Evolutionary conservation across 306 rosid species (phyloP).

Genomic region (Sindora glabra): DNA sequence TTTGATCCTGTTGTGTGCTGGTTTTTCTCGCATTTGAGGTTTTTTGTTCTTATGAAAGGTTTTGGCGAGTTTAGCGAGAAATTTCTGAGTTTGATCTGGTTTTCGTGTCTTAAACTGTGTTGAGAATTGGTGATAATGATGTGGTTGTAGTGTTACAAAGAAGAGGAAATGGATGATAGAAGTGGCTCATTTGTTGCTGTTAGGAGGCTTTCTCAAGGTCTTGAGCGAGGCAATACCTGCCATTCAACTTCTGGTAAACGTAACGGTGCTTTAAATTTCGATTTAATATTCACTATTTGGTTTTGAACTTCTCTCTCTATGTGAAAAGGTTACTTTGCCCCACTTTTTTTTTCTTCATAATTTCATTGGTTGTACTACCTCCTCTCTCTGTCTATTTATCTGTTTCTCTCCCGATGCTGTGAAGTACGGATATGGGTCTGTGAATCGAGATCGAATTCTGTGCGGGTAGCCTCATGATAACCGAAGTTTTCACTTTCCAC

Average conservation of each 20-base stretch:
- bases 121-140: not conserved
- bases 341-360: too few species aligned
- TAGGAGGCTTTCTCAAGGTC: slow-evolving; percentile 86
- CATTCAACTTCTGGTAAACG: slow-evolving; percentile 83
- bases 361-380: too few species aligned
- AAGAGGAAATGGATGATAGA: slow-evolving; percentile 66
- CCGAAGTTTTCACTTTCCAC: slow-evolving; percentile 30
- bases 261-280: not conserved
- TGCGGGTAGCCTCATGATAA: slow-evolving; percentile 20
- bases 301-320: slow-evolving; percentile 1
- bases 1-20: too few species aligned
- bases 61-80: not conserved
- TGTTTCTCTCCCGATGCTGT: not conserved
- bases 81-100: not conserved
- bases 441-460: slow-evolving; percentile 26
- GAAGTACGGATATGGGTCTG: slow-evolving; percentile 39
- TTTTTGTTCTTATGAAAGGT: too few species aligned
- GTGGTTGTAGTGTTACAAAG: slow-evolving; percentile 11
- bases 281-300: not conserved
- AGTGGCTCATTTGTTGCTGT: slow-evolving; percentile 98
- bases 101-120: not conserved
- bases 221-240: slow-evolving; percentile 78
- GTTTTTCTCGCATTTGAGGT: too few species aligned
- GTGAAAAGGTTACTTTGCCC: not conserved
- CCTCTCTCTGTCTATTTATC: too few species aligned